Base-by-base conservation (phyloP, 371 early-diverging fungal genomes). In the Capillidium rhysosporum region DNA sequence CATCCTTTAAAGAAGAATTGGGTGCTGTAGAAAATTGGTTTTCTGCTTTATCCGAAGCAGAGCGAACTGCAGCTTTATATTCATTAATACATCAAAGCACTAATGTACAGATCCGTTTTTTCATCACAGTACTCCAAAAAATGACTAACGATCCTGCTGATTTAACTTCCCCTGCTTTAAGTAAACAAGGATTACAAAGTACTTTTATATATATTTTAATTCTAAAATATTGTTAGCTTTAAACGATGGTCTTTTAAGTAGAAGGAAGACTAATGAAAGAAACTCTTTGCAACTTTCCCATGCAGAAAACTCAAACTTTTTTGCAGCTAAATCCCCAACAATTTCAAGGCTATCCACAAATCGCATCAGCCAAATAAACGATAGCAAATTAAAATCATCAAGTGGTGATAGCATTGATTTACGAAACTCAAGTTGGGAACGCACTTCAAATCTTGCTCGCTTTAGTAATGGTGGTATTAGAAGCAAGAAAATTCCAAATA, bases 11-110 rank as follows among this genome's bases (percentile, higher is more conserved):
- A 61, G 92, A 93, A 51, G 96, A 95, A 63, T 72, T 92, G 44
- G 75, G 77, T 26, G 87, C 89, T 43, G 87, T 94, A 46, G 91
- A 94, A 61, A 83, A 91, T 57, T 94, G 95, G 95, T 92, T 91
- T 69, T 68, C 72, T 10, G 88, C 86, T 26, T 70, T 92, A 53
- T 73, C 82, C 3, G 90, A 90, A 59, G 80, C 89, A 23, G 96
- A 95, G 66, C 71, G 90, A 25, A 93, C 92, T 1, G 81, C 92
- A 23, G 82, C 89, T 25, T 72, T 95, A 45, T 92, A 91, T 63
- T 77, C 82, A 25, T 69, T 95, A 38, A 66, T 92, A 49, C 90
- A 91, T 61, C 84, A 90, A 63, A 78, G 86, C 3, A 84, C 80
- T 9, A 88, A 75, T 47, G 84, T 92, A 29, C 95, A 94, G 65